Conservation (phyloP, 2,329 filamentous ascomycete species). For the Penicillium sp. region DNA sequence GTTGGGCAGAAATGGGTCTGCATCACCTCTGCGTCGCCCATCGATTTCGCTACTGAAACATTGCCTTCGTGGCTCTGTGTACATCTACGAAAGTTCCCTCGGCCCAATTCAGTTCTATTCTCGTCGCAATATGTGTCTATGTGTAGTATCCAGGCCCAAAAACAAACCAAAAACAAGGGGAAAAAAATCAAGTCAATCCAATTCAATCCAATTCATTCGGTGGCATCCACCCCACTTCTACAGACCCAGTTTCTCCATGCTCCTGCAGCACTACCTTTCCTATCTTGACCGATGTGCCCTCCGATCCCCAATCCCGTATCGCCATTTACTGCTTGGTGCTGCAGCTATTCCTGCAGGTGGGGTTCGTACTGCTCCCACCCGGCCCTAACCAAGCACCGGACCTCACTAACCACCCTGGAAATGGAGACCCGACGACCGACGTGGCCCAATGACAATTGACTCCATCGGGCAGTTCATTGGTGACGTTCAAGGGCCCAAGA, state of each 20-base stretch:
- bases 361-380: constrained; percentile 22
- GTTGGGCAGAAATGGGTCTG: constrained; percentile 26
- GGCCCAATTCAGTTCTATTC: neutral
- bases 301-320: constrained; percentile 18
- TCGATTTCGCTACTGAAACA: constrained; percentile 6
- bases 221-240: constrained; percentile 25
- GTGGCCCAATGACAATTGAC: constrained; percentile 35
- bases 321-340: constrained; percentile 22
- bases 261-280: constrained; percentile 19
- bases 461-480: constrained; percentile 28
- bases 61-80: constrained; percentile 3
- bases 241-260: constrained; percentile 21
- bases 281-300: constrained; percentile 15
- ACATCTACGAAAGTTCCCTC: neutral
- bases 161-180: constrained; percentile 6
- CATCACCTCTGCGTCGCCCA: constrained; percentile 13
- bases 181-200: constrained; percentile 6
- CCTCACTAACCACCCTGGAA: constrained; percentile 20
- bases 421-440: constrained; percentile 29
- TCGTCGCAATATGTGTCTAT: neutral
- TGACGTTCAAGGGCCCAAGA: constrained; percentile 27
- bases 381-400: constrained; percentile 23
- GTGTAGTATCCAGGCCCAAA: neutral
- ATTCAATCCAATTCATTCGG: constrained; percentile 11
- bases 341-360: constrained; percentile 26